Evolutionary conservation across 495 filamentous ascomycete species (phyloP).

Genomic region (Pseudotulostoma volvatum): DNA sequence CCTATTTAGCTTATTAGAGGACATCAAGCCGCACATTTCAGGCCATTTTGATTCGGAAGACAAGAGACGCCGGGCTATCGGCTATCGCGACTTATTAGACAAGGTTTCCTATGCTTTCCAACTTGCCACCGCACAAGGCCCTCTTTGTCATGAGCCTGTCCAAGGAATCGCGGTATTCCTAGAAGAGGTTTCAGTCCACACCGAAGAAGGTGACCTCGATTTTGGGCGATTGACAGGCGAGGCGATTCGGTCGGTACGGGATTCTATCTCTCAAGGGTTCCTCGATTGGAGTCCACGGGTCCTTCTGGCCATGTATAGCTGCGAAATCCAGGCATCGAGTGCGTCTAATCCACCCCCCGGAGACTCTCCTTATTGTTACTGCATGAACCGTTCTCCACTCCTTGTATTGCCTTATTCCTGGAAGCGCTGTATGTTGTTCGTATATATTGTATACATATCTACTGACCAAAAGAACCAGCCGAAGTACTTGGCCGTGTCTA

Average conservation of each 20-base stretch:
- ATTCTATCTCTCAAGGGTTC: conserved; percentile 75
- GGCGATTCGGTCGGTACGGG: conserved; percentile 71
- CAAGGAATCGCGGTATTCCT: conserved; percentile 88
- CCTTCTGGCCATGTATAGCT: conserved; percentile 94
- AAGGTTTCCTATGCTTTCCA: conserved; percentile 90
- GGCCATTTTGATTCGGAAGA: no score
- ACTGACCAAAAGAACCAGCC: conserved; percentile 37
- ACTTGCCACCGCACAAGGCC: conserved; percentile 73
- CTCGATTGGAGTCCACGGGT: conserved; percentile 89
- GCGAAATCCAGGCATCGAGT: conserved; percentile 93
- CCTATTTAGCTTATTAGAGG: no score
- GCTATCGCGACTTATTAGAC: conserved; percentile 63
- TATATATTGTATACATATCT: no score
- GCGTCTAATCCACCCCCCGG: conserved; percentile 23
- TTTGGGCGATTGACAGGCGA: conserved; percentile 80
- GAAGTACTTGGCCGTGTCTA: conserved; percentile 94
- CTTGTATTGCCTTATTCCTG: no score
- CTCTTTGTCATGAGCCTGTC: conserved; percentile 83
- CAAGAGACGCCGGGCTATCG: conserved; percentile 41
- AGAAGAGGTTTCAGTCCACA: conserved; percentile 52
- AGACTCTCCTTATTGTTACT: no score
- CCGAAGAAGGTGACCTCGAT: conserved; percentile 44
- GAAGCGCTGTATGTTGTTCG: no score
- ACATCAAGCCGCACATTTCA: no score
- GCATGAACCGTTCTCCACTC: no score